phyloP scores from a whole-genome alignment of 495 filamentous ascomycete genomes.

The Antarctomyces pellizariae region DNA sequence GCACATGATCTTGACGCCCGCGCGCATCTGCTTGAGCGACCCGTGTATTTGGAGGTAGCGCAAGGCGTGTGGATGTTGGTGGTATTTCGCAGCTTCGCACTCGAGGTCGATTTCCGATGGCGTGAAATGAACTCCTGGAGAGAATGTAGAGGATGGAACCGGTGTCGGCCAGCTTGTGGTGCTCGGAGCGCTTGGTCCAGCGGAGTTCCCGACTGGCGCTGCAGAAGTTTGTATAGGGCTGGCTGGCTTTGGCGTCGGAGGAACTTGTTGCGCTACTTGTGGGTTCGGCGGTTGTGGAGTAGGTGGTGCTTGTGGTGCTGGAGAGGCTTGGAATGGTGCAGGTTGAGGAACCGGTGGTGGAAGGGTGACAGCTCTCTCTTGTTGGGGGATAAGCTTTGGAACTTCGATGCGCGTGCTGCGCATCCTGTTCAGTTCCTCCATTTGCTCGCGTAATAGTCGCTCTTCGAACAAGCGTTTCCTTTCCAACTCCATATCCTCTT shows the following conservation, averaged over 20 bases:
- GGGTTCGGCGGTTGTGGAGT: neutral
- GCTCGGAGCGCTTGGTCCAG: neutral
- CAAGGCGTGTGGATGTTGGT: constrained; percentile 25
- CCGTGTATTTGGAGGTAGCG: constrained; percentile 52
- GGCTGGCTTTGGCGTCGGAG: too few species aligned
- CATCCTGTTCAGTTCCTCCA: too few species aligned
- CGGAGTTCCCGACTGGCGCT: too few species aligned
- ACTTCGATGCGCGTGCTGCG: too few species aligned
- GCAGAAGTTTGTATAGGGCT: too few species aligned
- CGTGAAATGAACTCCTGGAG: too few species aligned
- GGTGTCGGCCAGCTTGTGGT: neutral
- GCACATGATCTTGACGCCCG: constrained; percentile 19
- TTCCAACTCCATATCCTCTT: too few species aligned
- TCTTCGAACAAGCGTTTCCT: too few species aligned
- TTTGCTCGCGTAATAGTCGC: too few species aligned
- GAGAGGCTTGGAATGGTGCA: neutral
- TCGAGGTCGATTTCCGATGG: too few species aligned
- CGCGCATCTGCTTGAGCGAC: constrained; percentile 45
- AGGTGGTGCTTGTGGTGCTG: neutral
- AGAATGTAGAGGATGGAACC: too few species aligned
- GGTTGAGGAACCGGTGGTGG: neutral
- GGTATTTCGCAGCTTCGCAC: constrained; percentile 15
- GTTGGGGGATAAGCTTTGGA: neutral
- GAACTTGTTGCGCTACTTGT: too few species aligned
- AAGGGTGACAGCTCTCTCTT: neutral